Base-by-base conservation (phyloP, 768 basidiomycete genomes). In the Pilatotrama ljubarskyi region DNA sequence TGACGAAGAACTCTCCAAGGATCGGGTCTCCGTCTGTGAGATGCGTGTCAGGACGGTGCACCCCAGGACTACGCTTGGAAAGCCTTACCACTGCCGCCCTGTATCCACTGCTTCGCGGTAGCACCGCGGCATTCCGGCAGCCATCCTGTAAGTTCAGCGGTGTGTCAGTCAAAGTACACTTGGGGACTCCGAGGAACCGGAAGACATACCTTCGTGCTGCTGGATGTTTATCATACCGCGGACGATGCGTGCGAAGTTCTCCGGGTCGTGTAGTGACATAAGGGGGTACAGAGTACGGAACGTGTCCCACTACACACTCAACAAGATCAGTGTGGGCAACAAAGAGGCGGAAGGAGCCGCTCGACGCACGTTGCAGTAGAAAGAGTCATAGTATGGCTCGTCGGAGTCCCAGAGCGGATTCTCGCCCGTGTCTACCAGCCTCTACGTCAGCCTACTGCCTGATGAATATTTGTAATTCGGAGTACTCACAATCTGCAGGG, bases 221-320 rank as follows among this genome's bases (percentile, higher is more conserved):
- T 86, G 84, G 29, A 87, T 86, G 66, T 87, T 81, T 59, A 87
- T 81, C 83, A 86, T 83, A 0, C 83, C 85, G 2, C 85, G 75
- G 4, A 86, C 84, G 51, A 86, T 85, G 11, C 75, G 76, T 1
- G 86, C 77, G 66, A 85, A 86, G 22, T 78, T 81, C 47, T 73
- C 75, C 0, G 85, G 84, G 63, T 86, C 86, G 55, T 87, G 85
- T 11, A 87, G 75, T 0, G 85, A 83, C 80, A 85, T 82, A 37
- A 86, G 73, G 0, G 86, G 82, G 66, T 79, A 87, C 5, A 87
- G 73, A 0, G 84, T 85, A 26, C 85, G 77, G 68, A 82, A 86
- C 1, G 85, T 86, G 64, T 87, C 85, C 86, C 85, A 85, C 84
- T 86, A 56, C 8, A 25, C 4, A 24, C 3, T 13, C 24, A 8